Percentiles rank a stretch among this genome's conserved stretches.
These are phyloP conservation scores for Syzygium jambos DNA, from an alignment of 345 rosid species.

Conservation along the genomic window DNA sequence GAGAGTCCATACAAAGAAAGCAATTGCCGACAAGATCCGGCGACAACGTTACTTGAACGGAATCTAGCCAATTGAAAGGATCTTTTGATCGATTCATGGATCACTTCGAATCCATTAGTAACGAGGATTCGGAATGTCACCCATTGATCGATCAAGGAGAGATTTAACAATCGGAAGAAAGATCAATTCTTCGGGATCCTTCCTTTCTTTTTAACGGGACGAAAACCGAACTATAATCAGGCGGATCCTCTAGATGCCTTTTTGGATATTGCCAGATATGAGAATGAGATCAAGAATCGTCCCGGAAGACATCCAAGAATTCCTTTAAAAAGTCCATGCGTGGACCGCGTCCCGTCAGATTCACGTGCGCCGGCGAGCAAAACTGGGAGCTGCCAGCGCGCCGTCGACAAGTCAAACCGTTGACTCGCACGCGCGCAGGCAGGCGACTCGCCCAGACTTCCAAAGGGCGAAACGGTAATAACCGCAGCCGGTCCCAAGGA, in stretches of 20 bases:
- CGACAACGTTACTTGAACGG: no score
- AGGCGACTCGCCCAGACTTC: background rate
- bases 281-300: no score
- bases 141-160: background rate
- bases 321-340: no score
- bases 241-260: no score
- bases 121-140: background rate
- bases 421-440: background rate
- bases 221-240: no score
- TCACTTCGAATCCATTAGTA: background rate
- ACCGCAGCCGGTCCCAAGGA: background rate
- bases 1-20: background rate
- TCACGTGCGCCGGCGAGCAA: background rate
- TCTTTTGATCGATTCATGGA: accelerated
- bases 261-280: no score
- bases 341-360: no score
- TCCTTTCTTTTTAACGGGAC: no score
- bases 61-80: background rate
- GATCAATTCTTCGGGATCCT: background rate
- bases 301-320: no score
- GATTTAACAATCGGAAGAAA: background rate
- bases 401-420: background rate
- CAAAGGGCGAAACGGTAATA: background rate
- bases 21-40: background rate
- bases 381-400: background rate